Conservation (phyloP, 179 eudicot species). For the Silene noctiflora region DNA sequence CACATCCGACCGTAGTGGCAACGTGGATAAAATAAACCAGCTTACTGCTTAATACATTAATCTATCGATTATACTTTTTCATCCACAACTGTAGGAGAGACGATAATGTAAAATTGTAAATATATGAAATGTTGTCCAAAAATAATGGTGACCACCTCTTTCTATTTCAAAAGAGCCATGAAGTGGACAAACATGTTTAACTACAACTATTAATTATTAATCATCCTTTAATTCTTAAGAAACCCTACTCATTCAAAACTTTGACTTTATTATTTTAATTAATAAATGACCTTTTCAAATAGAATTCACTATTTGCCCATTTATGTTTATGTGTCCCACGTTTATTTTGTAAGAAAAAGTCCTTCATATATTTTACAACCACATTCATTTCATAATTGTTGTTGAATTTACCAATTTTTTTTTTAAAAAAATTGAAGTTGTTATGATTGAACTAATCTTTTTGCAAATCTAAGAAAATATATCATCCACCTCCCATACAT, state of each 20-base stretch:
- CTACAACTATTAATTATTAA: not conserved
- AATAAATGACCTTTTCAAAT: constrained; percentile 22
- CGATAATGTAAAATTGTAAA: not conserved
- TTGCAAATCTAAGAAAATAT: not conserved
- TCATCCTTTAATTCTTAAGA: not conserved
- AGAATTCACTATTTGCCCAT: constrained; percentile 4
- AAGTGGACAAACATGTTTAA: constrained; percentile 22
- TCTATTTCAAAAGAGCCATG: not conserved
- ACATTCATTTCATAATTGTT: not conserved
- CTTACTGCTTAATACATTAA: too few relatives aligned
- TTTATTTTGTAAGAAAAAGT: not conserved
- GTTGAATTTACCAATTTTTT: not conserved
- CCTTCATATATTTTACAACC: not conserved
- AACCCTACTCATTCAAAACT: constrained; percentile 5
- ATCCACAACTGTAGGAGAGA: not conserved
- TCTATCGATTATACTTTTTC: not conserved
- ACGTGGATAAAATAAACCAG: too few relatives aligned
- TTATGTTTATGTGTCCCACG: constrained; percentile 30
- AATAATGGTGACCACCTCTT: too few relatives aligned
- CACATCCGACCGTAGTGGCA: too few relatives aligned
- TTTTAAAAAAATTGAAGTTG: not conserved
- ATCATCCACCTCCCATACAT: constrained; percentile 1
- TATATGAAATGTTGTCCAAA: not conserved
- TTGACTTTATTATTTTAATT: constrained; percentile 17
- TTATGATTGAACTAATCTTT: constrained; percentile 11